A percentile compares a stretch with the other conserved stretches of the same genome.
These are phyloP conservation scores for Torulaspora maleeae DNA, from an alignment of 805 yeast genomes.

Conservation along the genomic window DNA sequence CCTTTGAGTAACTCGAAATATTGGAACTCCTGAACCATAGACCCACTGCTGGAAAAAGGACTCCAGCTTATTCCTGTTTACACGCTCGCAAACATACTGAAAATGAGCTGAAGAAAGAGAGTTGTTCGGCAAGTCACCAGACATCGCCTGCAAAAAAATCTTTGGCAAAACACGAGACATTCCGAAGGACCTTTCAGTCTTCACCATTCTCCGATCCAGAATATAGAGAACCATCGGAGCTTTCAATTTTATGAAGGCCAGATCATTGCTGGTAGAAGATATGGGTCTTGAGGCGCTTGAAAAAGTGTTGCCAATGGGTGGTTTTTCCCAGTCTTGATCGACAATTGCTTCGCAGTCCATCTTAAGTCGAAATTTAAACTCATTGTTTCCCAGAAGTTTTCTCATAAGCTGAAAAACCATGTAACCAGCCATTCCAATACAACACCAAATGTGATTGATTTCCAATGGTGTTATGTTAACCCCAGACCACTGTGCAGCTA, in stretches of 20 bases:
- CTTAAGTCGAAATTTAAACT: slow-evolving; percentile 68
- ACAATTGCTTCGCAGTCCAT: slow-evolving; percentile 61
- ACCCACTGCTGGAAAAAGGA: slow-evolving; percentile 92
- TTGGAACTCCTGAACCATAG: slow-evolving; percentile 81
- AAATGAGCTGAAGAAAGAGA: slow-evolving; percentile 77
- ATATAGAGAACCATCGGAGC: slow-evolving; percentile 83
- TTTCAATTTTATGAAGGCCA: slow-evolving; percentile 68
- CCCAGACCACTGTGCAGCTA: slow-evolving; percentile 92
- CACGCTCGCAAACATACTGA: slow-evolving; percentile 91
- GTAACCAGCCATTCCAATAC: slow-evolving; percentile 75
- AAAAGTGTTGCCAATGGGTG: slow-evolving; percentile 73
- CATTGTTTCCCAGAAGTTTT: slow-evolving; percentile 76
- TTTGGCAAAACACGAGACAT: slow-evolving; percentile 87
- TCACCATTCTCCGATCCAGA: slow-evolving; percentile 87
- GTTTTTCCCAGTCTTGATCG: slow-evolving; percentile 67
- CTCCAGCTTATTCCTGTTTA: slow-evolving; percentile 79
- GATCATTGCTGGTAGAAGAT: slow-evolving; percentile 39
- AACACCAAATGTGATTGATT: slow-evolving; percentile 82
- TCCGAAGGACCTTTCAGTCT: slow-evolving; percentile 92
- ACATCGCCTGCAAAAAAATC: slow-evolving; percentile 88
- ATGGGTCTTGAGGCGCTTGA: slow-evolving; percentile 30
- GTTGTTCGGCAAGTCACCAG: slow-evolving; percentile 81
- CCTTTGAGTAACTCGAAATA: slow-evolving; percentile 80
- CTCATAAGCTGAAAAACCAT: slow-evolving; percentile 73
- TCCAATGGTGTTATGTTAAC: slow-evolving; percentile 79